Percentiles rank a stretch among this genome's conserved stretches.
Evolutionary conservation across 2,329 filamentous ascomycete genomes (phyloP).

Genomic region (Fusarium anthophilum): DNA sequence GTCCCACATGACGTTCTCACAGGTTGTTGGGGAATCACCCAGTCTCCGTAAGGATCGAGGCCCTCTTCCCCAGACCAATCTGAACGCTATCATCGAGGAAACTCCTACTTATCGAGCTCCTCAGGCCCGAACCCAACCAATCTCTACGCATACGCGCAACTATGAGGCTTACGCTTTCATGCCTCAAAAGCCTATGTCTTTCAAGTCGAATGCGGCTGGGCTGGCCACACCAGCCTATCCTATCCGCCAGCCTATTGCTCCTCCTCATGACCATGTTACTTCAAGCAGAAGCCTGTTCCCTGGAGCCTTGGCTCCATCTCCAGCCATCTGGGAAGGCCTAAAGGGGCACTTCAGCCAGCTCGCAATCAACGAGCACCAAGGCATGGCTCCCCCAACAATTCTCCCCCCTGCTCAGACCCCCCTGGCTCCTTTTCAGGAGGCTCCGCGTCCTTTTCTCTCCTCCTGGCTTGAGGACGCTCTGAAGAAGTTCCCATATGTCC

Average conservation of each 20-base stretch:
- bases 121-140: not conserved
- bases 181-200: not conserved
- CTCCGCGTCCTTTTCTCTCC: not conserved
- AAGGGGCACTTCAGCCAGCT: conserved; percentile 12
- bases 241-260: conserved; percentile 6
- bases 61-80: not conserved
- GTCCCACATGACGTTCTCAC: not conserved
- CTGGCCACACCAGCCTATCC: not conserved
- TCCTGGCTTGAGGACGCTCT: not conserved
- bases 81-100: not conserved
- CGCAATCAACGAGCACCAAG: not conserved
- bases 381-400: not conserved
- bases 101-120: not conserved
- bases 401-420: not conserved
- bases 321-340: conserved; percentile 21
- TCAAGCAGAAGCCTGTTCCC: not conserved
- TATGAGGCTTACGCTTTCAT: not conserved
- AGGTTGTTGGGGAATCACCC: not conserved
- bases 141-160: not conserved
- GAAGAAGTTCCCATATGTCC: not conserved
- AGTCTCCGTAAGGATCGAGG: not conserved
- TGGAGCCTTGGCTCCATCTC: conserved; percentile 8
- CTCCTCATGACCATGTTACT: not conserved
- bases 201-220: not conserved
- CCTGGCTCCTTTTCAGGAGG: not conserved